Base-by-base conservation (phyloP, 345 rosid species). In the Citrus glauca region DNA sequence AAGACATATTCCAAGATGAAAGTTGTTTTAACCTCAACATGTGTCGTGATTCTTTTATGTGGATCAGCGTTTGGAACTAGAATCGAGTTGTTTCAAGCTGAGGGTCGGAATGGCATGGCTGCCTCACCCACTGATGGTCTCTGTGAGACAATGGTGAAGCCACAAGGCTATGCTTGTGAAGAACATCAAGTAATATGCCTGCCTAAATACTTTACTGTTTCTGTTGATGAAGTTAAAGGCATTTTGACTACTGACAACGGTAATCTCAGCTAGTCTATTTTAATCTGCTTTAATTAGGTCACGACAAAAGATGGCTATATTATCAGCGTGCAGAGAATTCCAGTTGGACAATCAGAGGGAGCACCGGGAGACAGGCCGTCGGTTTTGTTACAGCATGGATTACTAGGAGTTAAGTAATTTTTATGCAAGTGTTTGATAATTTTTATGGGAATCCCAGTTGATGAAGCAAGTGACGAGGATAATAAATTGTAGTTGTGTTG, bases 271-370 rank as follows among this genome's bases (percentile, higher is more conserved):
- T 57, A 27, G 27, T 13, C 20, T 35, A 22, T 32, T 56, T 69
- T 57, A 48, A 35, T 81, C 33, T 45, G 60, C 78, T 83, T 69
- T 78, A 37, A 37, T 7, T 37, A 89, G 92, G 94, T 89, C 35
- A 87, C 86, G 0, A 89, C 93, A 2, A 35, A 81, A 69, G 91
- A 89, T 81, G 93, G 93, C 11, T 91, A 79, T 55, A 81, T 88
- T 70, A 89, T 91, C 28, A 82, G 89, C 80, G 6, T 91, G 71
- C 93, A 85, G 81, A 87, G 90, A 57, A 88, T 91, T 53, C 87
- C 89, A 0, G 69, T 22, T 13, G 85, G 88, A 22, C 40, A 56
- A 67, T 83, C 85, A 6, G 89, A 86, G 22, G 78, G 73, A 62
- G 62, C 72, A 9, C 9, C 77, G 16, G 82, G 65, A 37, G 66